These are phyloP conservation scores for Cryptomeria japonica DNA, from an alignment of 75 land plant genomes.

Conservation along the genomic window DNA sequence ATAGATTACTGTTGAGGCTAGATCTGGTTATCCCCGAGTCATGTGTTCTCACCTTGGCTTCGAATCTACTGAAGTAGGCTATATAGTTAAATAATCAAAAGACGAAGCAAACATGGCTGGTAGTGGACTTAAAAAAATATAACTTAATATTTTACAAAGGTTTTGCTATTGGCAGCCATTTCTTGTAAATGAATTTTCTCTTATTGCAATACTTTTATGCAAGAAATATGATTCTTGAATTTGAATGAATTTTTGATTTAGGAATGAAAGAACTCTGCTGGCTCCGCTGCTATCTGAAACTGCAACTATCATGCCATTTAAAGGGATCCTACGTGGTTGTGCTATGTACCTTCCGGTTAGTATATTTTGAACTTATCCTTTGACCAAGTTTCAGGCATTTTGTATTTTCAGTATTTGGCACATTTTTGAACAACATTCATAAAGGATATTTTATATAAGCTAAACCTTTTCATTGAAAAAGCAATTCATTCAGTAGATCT, in stretches of 20 bases:
- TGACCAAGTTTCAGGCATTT: not conserved
- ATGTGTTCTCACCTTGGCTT: not conserved
- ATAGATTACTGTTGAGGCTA: not conserved
- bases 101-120: not conserved
- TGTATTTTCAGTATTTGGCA: not conserved
- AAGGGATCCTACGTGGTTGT: conserved; percentile 77
- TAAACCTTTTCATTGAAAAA: not conserved
- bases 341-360: conserved; percentile 84
- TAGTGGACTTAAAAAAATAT: not conserved
- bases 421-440: not conserved
- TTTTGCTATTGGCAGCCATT: not conserved
- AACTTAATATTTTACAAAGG: not conserved
- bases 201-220: not conserved
- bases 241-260: conserved; percentile 11
- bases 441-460: not conserved
- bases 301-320: conserved; percentile 65
- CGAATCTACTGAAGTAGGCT: too few relatives aligned
- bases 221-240: not conserved
- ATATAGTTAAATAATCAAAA: not conserved
- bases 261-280: conserved; percentile 78
- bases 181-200: not conserved
- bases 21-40: not conserved
- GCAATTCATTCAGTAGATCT: not conserved
- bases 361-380: conserved; percentile 7
- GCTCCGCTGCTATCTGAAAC: conserved; percentile 57